Percentiles rank a stretch among this genome's conserved stretches.
These are phyloP conservation scores for Persicaria tinctoria DNA, from an alignment of 148 eudicot species.

Conservation along the genomic window DNA sequence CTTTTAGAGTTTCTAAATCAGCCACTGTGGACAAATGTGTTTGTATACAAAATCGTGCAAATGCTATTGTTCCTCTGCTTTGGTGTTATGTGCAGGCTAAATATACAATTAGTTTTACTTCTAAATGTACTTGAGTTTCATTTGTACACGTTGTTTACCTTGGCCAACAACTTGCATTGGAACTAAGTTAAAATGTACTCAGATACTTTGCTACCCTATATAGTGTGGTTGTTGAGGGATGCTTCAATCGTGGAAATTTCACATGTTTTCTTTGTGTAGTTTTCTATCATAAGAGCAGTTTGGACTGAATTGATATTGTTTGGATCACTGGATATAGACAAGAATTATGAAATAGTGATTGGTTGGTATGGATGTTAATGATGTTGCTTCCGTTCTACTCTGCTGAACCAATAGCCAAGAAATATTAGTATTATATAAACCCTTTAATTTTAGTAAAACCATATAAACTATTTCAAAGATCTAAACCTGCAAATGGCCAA, in stretches of 20 bases:
- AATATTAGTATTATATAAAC: not conserved
- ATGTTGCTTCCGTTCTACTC: not conserved
- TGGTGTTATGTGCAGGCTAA: constrained; percentile 96
- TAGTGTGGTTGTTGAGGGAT: not conserved
- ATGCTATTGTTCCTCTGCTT: constrained; percentile 73
- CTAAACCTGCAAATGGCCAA: not conserved
- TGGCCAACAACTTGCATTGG: not conserved
- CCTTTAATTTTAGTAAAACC: too few relatives aligned
- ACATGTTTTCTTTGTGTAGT: not conserved
- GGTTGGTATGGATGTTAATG: not conserved
- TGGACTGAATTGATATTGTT: not conserved
- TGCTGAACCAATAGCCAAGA: not conserved
- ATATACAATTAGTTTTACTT: not conserved
- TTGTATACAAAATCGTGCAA: constrained; percentile 56
- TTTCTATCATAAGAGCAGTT: not conserved
- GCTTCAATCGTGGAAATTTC: not conserved
- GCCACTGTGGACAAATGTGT: constrained; percentile 84
- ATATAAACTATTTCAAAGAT: not conserved
- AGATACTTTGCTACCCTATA: not conserved
- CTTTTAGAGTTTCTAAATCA: constrained; percentile 77
- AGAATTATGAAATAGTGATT: not conserved
- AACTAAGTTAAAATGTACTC: not conserved
- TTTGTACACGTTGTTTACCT: not conserved
- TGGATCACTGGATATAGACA: not conserved
- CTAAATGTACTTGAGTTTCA: not conserved